Evolutionary conservation across 441 rosid genomes (phyloP).

Genomic region (Populus tomentosa): DNA sequence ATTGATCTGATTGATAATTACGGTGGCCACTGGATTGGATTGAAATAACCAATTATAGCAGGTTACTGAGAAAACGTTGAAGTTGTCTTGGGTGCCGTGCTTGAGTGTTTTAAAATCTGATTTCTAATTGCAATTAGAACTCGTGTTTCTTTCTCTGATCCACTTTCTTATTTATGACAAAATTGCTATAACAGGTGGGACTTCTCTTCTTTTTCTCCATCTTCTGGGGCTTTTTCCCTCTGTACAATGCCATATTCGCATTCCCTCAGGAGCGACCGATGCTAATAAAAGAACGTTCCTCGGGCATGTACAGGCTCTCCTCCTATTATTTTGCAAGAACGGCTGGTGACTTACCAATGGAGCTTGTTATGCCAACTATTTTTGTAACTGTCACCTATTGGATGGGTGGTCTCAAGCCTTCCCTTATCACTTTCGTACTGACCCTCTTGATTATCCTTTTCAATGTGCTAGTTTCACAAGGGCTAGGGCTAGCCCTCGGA

Average conservation of each 20-base stretch:
- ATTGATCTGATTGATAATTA: not conserved
- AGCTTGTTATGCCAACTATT: constrained; percentile 78
- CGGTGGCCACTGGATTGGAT: not conserved
- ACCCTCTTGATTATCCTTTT: constrained; percentile 62
- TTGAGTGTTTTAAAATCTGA: not conserved
- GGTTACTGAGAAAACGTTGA: not conserved
- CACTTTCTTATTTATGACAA: not conserved
- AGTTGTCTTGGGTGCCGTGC: not conserved
- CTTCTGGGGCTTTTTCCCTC: constrained; percentile 91
- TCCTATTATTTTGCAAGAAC: constrained; percentile 74
- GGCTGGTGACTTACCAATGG: constrained; percentile 90
- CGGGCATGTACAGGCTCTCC: constrained; percentile 86
- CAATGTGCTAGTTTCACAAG: constrained; percentile 84
- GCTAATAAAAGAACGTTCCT: constrained; percentile 75
- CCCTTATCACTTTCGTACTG: constrained; percentile 45
- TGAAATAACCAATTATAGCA: not conserved
- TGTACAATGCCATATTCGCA: constrained; percentile 72
- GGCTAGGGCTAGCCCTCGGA: constrained; percentile 80
- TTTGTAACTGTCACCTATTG: constrained; percentile 75
- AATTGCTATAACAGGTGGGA: constrained; percentile 54
- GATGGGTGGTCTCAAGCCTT: constrained; percentile 95
- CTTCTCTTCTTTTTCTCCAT: constrained; percentile 85
- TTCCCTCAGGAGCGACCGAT: constrained; percentile 88
- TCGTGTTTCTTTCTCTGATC: not conserved
- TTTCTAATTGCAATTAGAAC: not conserved